These are phyloP conservation scores for Xylaria sp. DNA, from an alignment of 2,329 filamentous ascomycete species.

Conservation along the genomic window DNA sequence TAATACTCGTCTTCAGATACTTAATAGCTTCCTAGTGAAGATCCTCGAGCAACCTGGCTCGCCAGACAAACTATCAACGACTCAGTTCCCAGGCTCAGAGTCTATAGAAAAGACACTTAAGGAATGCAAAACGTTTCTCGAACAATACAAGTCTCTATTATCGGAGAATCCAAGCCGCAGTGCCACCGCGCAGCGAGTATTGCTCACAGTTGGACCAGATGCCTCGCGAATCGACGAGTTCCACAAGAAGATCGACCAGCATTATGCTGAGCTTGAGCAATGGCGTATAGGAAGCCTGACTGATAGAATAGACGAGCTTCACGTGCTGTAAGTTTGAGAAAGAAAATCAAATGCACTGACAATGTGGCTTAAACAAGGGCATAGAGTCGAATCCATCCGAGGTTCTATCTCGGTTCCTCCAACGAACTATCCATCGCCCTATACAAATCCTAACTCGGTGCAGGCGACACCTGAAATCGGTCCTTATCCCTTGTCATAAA, in stretches of 20 bases:
- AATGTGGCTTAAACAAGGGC: neutral
- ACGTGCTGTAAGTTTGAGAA: constrained; percentile 22
- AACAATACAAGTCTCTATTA: constrained; percentile 39
- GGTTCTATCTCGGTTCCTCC: constrained; percentile 25
- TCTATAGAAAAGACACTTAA: constrained; percentile 40
- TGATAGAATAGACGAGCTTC: constrained; percentile 23
- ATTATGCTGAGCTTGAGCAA: constrained; percentile 38
- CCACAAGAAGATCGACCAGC: constrained; percentile 40
- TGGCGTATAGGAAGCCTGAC: constrained; percentile 29
- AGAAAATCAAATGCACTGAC: neutral
- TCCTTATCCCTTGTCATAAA: neutral
- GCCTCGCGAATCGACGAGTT: constrained; percentile 38
- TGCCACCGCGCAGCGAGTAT: constrained; percentile 30
- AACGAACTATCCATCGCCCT: neutral
- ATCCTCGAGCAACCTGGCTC: constrained; percentile 33
- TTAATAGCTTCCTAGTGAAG: constrained; percentile 36
- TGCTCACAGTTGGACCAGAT: constrained; percentile 36
- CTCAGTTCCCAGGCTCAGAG: constrained; percentile 30
- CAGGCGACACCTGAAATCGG: constrained; percentile 2
- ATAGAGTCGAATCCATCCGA: constrained; percentile 17
- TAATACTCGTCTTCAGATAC: constrained; percentile 40
- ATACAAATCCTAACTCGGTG: neutral
- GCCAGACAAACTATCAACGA: constrained; percentile 29
- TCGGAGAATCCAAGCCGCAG: constrained; percentile 20
- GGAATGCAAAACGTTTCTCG: constrained; percentile 43